A percentile compares a stretch with the other conserved stretches of the same genome.
phyloP scores from a whole-genome alignment of 1,284 basidiomycete species.

The Austroboletus rostrupii region DNA sequence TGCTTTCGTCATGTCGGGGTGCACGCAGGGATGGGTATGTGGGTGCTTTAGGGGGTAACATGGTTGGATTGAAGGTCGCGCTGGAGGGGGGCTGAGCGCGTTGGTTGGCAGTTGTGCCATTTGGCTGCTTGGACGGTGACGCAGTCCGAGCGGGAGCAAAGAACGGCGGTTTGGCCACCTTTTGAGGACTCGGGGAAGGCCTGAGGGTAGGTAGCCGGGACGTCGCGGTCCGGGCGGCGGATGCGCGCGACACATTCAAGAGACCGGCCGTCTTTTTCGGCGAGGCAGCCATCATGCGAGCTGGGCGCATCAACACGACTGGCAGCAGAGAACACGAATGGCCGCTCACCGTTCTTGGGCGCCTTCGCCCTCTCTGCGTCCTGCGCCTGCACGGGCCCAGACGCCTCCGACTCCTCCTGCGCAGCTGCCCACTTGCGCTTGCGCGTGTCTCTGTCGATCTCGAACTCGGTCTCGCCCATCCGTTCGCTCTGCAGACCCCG shows the following conservation, averaged over 20 bases:
- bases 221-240: constrained; percentile 29
- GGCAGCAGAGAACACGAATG: rapidly evolving
- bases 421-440: constrained; percentile 72
- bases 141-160: constrained; percentile 27
- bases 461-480: constrained; percentile 46
- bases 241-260: constrained; percentile 41
- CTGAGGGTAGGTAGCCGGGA: constrained; percentile 35
- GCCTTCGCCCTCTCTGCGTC: constrained; percentile 44
- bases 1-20: constrained; percentile 64
- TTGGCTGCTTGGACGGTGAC: constrained; percentile 45
- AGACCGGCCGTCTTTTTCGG: constrained; percentile 50
- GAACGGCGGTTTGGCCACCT: constrained; percentile 32
- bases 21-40: constrained; percentile 51
- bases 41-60: constrained; percentile 57
- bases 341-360: constrained; percentile 54
- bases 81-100: constrained; percentile 54
- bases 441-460: constrained; percentile 61
- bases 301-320: constrained; percentile 30
- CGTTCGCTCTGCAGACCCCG: constrained; percentile 60
- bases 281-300: constrained; percentile 48
- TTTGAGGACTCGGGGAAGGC: constrained; percentile 55
- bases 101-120: constrained; percentile 2
- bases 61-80: constrained; percentile 64
- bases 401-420: constrained; percentile 49
- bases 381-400: constrained; percentile 23